Percentiles rank a stretch among this genome's conserved stretches.
Conservation (phyloP, 2,329 filamentous ascomycete genomes). For the Aspergillus pseudonomiae region DNA sequence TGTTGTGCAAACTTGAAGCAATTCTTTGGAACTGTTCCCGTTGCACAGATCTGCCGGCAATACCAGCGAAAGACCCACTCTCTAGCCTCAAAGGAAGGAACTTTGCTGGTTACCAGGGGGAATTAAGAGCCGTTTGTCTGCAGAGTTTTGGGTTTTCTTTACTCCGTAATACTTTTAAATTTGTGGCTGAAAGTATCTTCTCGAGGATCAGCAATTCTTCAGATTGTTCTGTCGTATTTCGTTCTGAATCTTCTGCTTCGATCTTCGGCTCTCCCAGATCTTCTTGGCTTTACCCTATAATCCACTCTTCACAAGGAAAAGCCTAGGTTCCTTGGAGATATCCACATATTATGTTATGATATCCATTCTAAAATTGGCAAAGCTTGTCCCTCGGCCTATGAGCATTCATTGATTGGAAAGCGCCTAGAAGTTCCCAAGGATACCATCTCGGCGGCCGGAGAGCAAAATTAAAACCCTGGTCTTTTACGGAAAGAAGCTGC, state of each 20-base stretch:
- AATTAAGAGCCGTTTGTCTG: neutral
- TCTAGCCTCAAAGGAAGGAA: neutral
- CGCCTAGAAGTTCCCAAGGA: neutral
- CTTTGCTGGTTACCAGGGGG: neutral
- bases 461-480: neutral
- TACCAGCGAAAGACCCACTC: neutral
- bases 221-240: neutral
- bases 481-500: neutral
- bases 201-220: neutral
- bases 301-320: neutral
- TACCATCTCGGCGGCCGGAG: too few relatives aligned
- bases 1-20: neutral
- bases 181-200: neutral
- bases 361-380: conserved; percentile 1
- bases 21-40: neutral
- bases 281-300: neutral
- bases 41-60: conserved; percentile 3
- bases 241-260: neutral
- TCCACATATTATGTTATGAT: neutral
- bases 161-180: neutral
- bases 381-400: neutral
- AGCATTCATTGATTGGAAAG: neutral
- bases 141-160: neutral
- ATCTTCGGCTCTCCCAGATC: neutral
- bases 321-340: neutral